Conservation (phyloP, 345 rosid genomes). For the Lepidium didymum region DNA sequence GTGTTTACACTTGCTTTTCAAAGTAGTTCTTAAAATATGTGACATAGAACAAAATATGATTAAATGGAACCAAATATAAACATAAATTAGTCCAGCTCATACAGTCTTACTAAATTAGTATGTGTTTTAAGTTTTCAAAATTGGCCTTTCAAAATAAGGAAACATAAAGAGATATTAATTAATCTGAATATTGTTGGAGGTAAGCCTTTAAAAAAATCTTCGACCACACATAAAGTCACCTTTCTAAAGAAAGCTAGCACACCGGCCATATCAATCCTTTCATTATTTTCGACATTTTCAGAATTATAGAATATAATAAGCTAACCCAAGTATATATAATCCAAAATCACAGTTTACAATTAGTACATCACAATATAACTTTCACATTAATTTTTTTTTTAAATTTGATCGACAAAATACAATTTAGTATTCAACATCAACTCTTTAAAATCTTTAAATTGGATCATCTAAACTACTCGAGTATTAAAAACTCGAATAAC, state of each 20-base stretch:
- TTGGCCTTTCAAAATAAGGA: neutral
- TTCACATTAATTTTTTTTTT: too few relatives aligned
- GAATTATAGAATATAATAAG: neutral
- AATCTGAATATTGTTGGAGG: neutral
- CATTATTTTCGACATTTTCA: neutral
- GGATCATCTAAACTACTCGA: too few relatives aligned
- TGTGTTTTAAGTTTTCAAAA: neutral
- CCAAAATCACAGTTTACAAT: neutral
- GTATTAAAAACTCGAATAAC: too few relatives aligned
- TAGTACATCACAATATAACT: too few relatives aligned
- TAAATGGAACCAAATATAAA: neutral
- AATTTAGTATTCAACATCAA: too few relatives aligned
- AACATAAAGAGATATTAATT: neutral
- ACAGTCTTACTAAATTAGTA: too few relatives aligned
- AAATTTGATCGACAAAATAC: too few relatives aligned
- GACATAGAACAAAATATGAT: too few relatives aligned
- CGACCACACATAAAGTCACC: constrained; percentile 21
- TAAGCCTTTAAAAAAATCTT: neutral
- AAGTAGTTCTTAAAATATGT: too few relatives aligned
- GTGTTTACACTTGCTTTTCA: too few relatives aligned
- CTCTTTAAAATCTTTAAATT: too few relatives aligned
- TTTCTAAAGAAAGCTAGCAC: constrained; percentile 5
- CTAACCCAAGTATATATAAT: neutral
- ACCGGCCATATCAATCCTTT: constrained; percentile 19
- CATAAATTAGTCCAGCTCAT: neutral